These are phyloP conservation scores for Fonsecaea erecta DNA, from an alignment of 2,329 filamentous ascomycete species.

Conservation along the genomic window DNA sequence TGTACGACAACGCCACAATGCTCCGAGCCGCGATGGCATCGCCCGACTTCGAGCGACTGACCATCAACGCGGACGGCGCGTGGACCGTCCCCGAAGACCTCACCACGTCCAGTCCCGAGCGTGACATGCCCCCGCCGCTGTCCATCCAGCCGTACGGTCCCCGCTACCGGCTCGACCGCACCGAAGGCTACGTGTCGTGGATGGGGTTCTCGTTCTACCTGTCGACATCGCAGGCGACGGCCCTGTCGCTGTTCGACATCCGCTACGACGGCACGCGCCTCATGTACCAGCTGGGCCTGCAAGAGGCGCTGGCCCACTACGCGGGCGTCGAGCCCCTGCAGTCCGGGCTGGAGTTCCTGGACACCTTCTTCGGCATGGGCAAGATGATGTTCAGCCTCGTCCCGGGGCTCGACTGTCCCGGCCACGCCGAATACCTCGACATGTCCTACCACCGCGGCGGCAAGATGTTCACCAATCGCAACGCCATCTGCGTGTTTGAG, in stretches of 20 bases:
- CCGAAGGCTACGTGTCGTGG: constrained; percentile 57
- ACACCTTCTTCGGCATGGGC: constrained; percentile 44
- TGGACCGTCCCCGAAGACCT: constrained; percentile 35
- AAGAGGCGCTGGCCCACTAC: constrained; percentile 60
- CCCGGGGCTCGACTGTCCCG: constrained; percentile 40
- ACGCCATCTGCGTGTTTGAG: constrained; percentile 45
- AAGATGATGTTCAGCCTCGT: constrained; percentile 40
- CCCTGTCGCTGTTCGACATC: constrained; percentile 56
- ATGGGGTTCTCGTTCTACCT: constrained; percentile 61
- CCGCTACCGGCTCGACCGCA: constrained; percentile 49
- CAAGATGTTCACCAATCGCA: constrained; percentile 35
- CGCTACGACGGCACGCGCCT: constrained; percentile 57
- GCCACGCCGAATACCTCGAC: constrained; percentile 39
- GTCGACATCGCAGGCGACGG: constrained; percentile 51
- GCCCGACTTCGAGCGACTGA: constrained; percentile 29
- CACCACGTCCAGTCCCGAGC: constrained; percentile 8
- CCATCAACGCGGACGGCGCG: constrained; percentile 32
- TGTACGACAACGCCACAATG: constrained; percentile 56
- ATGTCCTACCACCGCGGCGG: constrained; percentile 34
- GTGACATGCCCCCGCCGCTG: constrained; percentile 38
- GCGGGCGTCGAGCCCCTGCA: constrained; percentile 45
- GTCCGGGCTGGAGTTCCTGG: constrained; percentile 40
- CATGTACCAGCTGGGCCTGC: constrained; percentile 58
- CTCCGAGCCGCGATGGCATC: constrained; percentile 50
- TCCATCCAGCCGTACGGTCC: constrained; percentile 47